Percentiles rank a stretch among this genome's conserved stretches.
Evolutionary conservation across 2,329 filamentous ascomycete genomes (phyloP).

Genomic region (Monosporascus ibericus): DNA sequence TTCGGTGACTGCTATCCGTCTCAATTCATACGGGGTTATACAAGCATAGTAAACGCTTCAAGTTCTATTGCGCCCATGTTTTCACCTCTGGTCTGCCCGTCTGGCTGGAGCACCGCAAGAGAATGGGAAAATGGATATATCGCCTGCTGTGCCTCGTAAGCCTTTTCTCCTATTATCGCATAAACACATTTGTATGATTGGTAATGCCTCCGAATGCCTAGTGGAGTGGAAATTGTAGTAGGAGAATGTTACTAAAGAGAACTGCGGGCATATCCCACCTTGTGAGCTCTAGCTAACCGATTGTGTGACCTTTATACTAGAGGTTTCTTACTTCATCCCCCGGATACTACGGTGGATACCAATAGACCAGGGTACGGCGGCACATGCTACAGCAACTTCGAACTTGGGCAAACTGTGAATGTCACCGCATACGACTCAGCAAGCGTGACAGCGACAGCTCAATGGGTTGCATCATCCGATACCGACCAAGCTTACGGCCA

Average conservation of each 20-base stretch:
- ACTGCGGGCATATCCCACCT: neutral
- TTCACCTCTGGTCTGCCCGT: constrained; percentile 12
- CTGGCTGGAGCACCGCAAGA: constrained; percentile 7
- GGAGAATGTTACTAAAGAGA: too few relatives aligned
- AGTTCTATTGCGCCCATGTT: constrained; percentile 15
- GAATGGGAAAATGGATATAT: constrained; percentile 13
- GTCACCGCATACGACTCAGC: constrained; percentile 11
- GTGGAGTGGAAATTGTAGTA: neutral
- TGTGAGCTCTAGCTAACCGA: neutral
- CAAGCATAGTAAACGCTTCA: constrained; percentile 10
- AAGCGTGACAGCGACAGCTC: constrained; percentile 6
- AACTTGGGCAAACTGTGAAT: constrained; percentile 5
- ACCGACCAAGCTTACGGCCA: constrained; percentile 13
- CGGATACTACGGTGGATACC: constrained; percentile 6
- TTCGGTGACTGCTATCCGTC: constrained; percentile 13
- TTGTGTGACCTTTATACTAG: neutral
- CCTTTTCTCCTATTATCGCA: neutral
- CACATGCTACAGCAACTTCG: constrained; percentile 13
- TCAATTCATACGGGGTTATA: constrained; percentile 11
- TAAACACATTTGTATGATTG: neutral
- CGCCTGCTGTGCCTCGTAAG: constrained; percentile 16
- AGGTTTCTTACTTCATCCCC: constrained; percentile 10
- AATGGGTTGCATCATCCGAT: constrained; percentile 7
- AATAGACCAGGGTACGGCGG: constrained; percentile 15
- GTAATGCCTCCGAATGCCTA: neutral